phyloP scores from a whole-genome alignment of 164 flowering plant species.

The Chloranthus sessilifolius region DNA sequence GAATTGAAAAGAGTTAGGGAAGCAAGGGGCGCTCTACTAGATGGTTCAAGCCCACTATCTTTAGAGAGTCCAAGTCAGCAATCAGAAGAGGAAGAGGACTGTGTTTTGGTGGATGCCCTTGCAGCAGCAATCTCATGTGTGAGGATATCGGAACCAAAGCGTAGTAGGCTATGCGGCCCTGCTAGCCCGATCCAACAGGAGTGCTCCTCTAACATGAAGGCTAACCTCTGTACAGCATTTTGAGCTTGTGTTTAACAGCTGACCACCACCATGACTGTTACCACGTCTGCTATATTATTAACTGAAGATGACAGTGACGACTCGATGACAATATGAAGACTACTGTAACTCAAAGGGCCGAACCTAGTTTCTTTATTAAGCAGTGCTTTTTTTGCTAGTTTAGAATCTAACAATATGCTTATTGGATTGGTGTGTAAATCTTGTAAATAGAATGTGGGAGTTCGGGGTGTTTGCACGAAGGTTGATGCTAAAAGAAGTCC shows the following conservation, averaged over 20 bases:
- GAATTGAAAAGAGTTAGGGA: conserved; percentile 13
- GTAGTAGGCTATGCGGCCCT: conserved; percentile 71
- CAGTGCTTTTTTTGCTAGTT: too few species aligned
- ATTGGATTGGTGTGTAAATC: conserved; percentile 14
- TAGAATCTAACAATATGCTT: too few species aligned
- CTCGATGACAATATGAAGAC: conserved; percentile 3
- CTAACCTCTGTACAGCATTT: conserved; percentile 90
- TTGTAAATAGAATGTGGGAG: conserved; percentile 10
- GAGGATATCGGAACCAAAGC: conserved; percentile 78
- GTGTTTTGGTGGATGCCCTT: conserved; percentile 68
- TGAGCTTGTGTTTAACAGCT: conserved; percentile 30
- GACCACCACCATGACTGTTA: conserved; percentile 7
- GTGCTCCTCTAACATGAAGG: conserved; percentile 69
- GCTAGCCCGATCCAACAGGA: conserved; percentile 61
- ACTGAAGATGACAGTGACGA: conserved; percentile 13
- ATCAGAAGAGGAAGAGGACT: conserved; percentile 52
- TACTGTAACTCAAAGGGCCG: too few species aligned
- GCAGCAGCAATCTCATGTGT: conserved; percentile 81
- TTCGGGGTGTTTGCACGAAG: too few species aligned
- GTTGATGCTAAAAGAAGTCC: too few species aligned
- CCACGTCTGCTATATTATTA: not conserved
- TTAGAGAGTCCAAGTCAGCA: conserved; percentile 21
- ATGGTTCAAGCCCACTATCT: conserved; percentile 6
- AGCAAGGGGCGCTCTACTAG: conserved; percentile 8
- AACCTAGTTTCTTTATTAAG: too few species aligned